These are phyloP conservation scores for Backusella westeae DNA, from an alignment of 192 early-diverging fungal species.

Conservation along the genomic window DNA sequence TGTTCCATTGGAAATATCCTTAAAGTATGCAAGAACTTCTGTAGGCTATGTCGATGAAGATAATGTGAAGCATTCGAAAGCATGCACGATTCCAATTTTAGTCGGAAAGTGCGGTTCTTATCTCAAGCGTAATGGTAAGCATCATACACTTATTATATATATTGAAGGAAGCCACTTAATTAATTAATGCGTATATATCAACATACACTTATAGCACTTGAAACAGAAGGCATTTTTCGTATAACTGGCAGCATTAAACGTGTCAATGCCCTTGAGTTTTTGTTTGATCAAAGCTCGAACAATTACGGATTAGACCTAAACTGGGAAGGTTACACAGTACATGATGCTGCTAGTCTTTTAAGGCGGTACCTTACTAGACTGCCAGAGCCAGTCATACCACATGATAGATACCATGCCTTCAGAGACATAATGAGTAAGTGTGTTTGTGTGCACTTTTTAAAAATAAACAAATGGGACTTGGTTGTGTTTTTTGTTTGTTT, in stretches of 20 bases:
- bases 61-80: conserved; percentile 25
- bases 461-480: neutral
- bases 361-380: conserved; percentile 69
- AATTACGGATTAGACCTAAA: conserved; percentile 59
- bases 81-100: conserved; percentile 33
- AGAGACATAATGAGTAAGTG: conserved; percentile 58
- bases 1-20: conserved; percentile 26
- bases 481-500: conserved; percentile 1
- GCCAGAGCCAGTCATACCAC: conserved; percentile 72
- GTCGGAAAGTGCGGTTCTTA: conserved; percentile 39
- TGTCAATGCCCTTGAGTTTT: conserved; percentile 62
- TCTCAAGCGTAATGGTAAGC: conserved; percentile 35
- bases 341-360: conserved; percentile 77
- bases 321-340: conserved; percentile 70
- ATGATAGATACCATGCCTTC: conserved; percentile 63
- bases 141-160: neutral
- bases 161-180: neutral
- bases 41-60: conserved; percentile 36
- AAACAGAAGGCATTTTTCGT: conserved; percentile 73
- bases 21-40: conserved; percentile 30
- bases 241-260: conserved; percentile 73
- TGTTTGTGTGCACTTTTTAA: neutral
- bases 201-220: conserved; percentile 31
- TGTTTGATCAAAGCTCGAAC: conserved; percentile 60
- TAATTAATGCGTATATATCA: neutral